Conservation (phyloP, 176 grass and related monocot species). For the Eragrostis nindensis region DNA sequence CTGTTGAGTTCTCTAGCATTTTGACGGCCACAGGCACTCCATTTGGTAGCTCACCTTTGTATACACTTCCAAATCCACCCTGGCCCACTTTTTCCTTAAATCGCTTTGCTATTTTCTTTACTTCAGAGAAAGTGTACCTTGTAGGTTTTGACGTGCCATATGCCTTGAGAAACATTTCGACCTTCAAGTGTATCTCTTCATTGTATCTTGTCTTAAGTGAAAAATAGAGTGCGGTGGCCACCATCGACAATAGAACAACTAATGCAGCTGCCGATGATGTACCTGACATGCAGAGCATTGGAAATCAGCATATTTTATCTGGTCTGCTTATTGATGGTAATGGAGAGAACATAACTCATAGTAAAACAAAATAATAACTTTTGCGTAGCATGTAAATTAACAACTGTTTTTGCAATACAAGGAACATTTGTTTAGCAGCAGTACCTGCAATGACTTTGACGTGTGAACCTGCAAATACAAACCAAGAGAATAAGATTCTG, state of each 20-base stretch:
- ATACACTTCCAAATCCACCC: constrained; percentile 60
- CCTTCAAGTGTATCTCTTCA: constrained; percentile 44
- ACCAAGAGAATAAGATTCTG: background rate
- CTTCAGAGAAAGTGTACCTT: background rate
- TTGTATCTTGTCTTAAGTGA: constrained; percentile 42
- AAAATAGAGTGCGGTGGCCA: constrained; percentile 33
- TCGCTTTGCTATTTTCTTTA: too few relatives aligned
- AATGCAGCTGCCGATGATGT: constrained; percentile 25
- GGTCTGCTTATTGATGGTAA: background rate
- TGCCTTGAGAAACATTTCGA: background rate
- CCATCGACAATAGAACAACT: background rate
- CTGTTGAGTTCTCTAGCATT: constrained; percentile 51
- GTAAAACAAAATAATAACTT: background rate
- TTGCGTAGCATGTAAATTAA: background rate
- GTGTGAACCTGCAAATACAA: constrained; percentile 44
- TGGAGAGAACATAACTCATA: background rate
- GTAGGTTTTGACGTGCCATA: constrained; percentile 54
- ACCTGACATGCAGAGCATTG: background rate
- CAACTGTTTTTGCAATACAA: background rate
- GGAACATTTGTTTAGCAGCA: background rate
- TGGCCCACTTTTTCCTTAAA: constrained; percentile 32
- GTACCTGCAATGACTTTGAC: constrained; percentile 47
- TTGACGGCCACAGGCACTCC: constrained; percentile 66
- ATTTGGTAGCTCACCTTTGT: constrained; percentile 58
- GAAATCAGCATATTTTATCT: background rate